A percentile compares a stretch with the other conserved stretches of the same genome.
Evolutionary conservation across 768 basidiomycete genomes (phyloP).

Genomic region (Psilocybe tampanensis): DNA sequence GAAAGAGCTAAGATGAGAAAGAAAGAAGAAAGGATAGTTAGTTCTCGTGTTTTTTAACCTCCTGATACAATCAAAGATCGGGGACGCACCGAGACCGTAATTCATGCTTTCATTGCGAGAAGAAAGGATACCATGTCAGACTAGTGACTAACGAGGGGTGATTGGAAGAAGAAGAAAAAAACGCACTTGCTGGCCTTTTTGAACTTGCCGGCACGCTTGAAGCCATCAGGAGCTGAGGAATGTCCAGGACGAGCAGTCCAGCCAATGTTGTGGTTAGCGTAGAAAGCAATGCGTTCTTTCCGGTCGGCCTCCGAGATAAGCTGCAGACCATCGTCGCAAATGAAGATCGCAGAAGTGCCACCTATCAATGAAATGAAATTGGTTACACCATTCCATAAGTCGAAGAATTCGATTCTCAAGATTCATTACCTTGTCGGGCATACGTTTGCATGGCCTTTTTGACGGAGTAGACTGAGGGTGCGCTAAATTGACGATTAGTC

Average conservation of each 20-base stretch:
- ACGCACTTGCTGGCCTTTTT: constrained; percentile 72
- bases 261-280: constrained; percentile 74
- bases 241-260: constrained; percentile 84
- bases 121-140: constrained; percentile 2
- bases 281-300: constrained; percentile 69
- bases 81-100: constrained; percentile 44
- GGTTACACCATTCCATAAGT: no score
- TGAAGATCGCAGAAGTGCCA: constrained; percentile 78
- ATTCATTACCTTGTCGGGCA: constrained; percentile 67
- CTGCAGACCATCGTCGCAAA: constrained; percentile 86
- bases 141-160: no score
- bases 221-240: constrained; percentile 70
- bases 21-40: neutral
- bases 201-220: constrained; percentile 91
- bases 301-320: constrained; percentile 64
- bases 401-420: no score
- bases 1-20: constrained; percentile 46
- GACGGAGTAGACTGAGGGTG: constrained; percentile 75
- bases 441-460: constrained; percentile 89
- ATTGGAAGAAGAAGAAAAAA: neutral
- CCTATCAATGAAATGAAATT: constrained; percentile 21
- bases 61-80: neutral
- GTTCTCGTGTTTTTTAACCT: neutral
- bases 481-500: constrained; percentile 33
- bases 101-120: constrained; percentile 62